Base-by-base conservation (phyloP, 108 stramenopile species). In the Bacterosira constricta region DNA sequence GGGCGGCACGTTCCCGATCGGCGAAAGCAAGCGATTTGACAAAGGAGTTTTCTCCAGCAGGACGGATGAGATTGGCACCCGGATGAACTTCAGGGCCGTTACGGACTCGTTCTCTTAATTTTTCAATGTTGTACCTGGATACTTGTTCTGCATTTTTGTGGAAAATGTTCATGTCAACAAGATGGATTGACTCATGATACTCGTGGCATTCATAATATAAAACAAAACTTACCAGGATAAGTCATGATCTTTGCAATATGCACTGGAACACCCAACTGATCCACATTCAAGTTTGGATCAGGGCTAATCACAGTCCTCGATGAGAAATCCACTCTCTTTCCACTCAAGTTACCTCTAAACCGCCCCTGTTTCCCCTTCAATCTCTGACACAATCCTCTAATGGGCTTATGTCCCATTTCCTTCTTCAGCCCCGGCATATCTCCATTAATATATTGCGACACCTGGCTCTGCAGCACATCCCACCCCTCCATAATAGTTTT, bases 311-410 rank as follows among this genome's bases (percentile, higher is more conserved):
- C 99, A 23, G 99, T 99, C 17, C 99, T 85, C 17, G 95, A 97
- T 4, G 96, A 97, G 69, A 98, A 99, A 69, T 99, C 98, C 21
- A 99, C 99, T 20, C 99, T 93, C 70, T 99, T 99, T 36, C 99
- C 99, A 53, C 90, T 92, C 52, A 99, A 77, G 73, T 99, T 99
- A 11, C 98, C 98, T 20, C 99, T 88, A 72, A 99, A 99, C 4
- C 99, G 93, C 21, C 99, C 99, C 73, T 92, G 90, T 69, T 96
- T 97, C 50, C 94, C 97, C 76, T 99, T 99, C 42, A 99, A 83
- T 18, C 99, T 77, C 69, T 99, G 98, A 69, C 96, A 97, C 42
- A 99, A 75, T 23, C 97, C 98, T 46, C 99, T 86, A 75, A 98
- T 99, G 10, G 97, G 91, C 78, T 97, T 98, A 44, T 88, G 77